These are phyloP conservation scores for Aspergillus fumigatiaffinis DNA, from an alignment of 2,329 filamentous ascomycete genomes.

Conservation along the genomic window DNA sequence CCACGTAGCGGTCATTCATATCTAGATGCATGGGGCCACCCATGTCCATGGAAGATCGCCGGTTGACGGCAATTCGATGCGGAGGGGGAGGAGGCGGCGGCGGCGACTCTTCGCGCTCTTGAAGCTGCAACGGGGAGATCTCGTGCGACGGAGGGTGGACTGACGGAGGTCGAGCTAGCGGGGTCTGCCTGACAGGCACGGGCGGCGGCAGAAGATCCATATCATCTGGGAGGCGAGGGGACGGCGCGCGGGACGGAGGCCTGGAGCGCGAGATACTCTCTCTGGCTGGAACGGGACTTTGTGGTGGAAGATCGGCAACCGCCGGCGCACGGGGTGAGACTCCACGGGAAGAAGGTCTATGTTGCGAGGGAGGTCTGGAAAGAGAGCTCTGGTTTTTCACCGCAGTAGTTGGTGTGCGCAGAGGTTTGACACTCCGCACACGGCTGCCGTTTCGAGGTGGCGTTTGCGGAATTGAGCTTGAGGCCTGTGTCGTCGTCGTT, in stretches of 20 bases:
- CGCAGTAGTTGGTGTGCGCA: constrained; percentile 36
- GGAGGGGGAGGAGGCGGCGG: constrained; percentile 82
- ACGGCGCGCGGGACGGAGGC: constrained; percentile 17
- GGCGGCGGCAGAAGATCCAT: constrained; percentile 6
- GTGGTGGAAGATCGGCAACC: constrained; percentile 11
- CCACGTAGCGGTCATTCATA: constrained; percentile 40
- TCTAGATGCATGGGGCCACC: constrained; percentile 32
- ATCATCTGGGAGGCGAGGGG: constrained; percentile 10
- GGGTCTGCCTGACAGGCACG: constrained; percentile 9
- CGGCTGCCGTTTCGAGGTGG: constrained; percentile 33
- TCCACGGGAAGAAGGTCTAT: constrained; percentile 26
- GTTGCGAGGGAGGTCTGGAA: constrained; percentile 32
- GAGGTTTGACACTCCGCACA: constrained; percentile 28
- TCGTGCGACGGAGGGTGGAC: constrained; percentile 17
- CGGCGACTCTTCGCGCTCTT: constrained; percentile 64
- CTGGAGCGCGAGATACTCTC: constrained; percentile 14
- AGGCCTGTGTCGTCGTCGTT: constrained; percentile 31
- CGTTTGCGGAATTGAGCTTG: constrained; percentile 33
- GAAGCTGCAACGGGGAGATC: constrained; percentile 31
- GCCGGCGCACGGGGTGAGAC: constrained; percentile 22
- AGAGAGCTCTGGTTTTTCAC: constrained; percentile 36
- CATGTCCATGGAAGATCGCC: constrained; percentile 20
- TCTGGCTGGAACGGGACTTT: not conserved
- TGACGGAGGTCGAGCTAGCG: not conserved
- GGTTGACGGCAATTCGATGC: constrained; percentile 58